Evolutionary conservation across 2,329 filamentous ascomycete genomes (phyloP).

Genomic region (Xylariaceae sp.): DNA sequence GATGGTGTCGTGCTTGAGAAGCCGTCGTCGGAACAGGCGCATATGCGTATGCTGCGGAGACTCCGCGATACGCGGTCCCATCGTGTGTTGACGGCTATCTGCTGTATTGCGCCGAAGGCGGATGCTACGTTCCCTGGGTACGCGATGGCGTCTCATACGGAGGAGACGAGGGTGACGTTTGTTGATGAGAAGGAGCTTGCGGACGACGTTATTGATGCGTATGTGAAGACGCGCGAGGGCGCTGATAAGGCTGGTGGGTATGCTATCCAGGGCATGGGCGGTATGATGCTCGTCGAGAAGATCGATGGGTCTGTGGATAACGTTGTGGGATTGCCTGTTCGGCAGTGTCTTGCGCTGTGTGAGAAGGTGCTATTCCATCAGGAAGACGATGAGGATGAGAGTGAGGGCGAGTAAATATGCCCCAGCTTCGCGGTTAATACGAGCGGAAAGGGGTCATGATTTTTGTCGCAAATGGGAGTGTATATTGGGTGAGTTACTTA

Average conservation of each 20-base stretch:
- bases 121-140: conserved; percentile 83
- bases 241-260: conserved; percentile 96
- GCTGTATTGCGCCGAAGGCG: conserved; percentile 73
- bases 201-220: conserved; percentile 77
- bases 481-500: neutral
- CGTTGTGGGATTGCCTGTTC: conserved; percentile 83
- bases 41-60: conserved; percentile 75
- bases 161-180: conserved; percentile 90
- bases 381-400: conserved; percentile 45
- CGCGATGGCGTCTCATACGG: conserved; percentile 70
- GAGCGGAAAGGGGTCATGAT: too few species aligned
- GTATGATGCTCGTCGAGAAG: conserved; percentile 78
- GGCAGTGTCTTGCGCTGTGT: conserved; percentile 71
- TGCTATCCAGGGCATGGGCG: conserved; percentile 83
- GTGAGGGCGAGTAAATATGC: conserved; percentile 15
- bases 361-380: conserved; percentile 81
- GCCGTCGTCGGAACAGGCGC: conserved; percentile 73
- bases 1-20: conserved; percentile 84
- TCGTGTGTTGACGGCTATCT: conserved; percentile 81
- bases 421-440: too few species aligned
- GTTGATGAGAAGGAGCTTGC: conserved; percentile 54
- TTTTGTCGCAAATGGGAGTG: neutral
- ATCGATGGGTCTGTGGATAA: conserved; percentile 92
- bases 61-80: conserved; percentile 73
- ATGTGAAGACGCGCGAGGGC: conserved; percentile 81